A percentile compares a stretch with the other conserved stretches of the same genome.
These are phyloP conservation scores for Ogataea angusta DNA, from an alignment of 805 yeast species.

Conservation along the genomic window DNA sequence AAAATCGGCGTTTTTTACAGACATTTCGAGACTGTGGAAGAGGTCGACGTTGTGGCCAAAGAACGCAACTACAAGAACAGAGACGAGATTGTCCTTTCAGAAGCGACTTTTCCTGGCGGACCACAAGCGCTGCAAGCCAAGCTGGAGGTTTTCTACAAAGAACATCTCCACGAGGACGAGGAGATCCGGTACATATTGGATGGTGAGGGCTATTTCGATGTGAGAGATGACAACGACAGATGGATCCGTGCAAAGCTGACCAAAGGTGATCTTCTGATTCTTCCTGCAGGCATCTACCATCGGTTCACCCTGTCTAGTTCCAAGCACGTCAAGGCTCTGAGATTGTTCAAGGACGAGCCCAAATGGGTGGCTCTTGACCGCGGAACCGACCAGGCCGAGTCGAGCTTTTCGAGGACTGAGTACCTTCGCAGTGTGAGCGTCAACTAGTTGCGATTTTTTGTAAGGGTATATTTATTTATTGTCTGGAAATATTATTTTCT, in stretches of 20 bases:
- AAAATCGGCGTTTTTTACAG: slow-evolving; percentile 68
- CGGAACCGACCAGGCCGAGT: slow-evolving; percentile 36
- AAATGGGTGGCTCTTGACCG: slow-evolving; percentile 89
- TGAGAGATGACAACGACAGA: slow-evolving; percentile 52
- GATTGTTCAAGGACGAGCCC: slow-evolving; percentile 92
- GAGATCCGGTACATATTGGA: slow-evolving; percentile 88
- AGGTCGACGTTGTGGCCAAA: slow-evolving; percentile 63
- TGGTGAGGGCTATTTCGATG: slow-evolving; percentile 92
- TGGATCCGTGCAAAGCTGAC: slow-evolving; percentile 78
- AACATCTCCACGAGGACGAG: slow-evolving; percentile 95
- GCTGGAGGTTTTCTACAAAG: slow-evolving; percentile 67
- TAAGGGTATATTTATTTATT: neutral
- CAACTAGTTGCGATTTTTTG: neutral
- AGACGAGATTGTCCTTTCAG: slow-evolving; percentile 63
- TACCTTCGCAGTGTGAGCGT: slow-evolving; percentile 38
- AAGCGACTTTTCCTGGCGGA: slow-evolving; percentile 59
- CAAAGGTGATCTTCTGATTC: slow-evolving; percentile 63
- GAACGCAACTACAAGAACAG: slow-evolving; percentile 76
- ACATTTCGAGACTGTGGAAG: slow-evolving; percentile 45
- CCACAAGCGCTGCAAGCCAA: slow-evolving; percentile 59
- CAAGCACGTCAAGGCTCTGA: slow-evolving; percentile 68
- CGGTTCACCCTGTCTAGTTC: slow-evolving; percentile 73
- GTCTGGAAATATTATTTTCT: neutral
- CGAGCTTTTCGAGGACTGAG: slow-evolving; percentile 41
- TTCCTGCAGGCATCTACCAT: slow-evolving; percentile 94